These are phyloP conservation scores for Delitschia confertaspora DNA, from an alignment of 495 filamentous ascomycete species.

Conservation along the genomic window DNA sequence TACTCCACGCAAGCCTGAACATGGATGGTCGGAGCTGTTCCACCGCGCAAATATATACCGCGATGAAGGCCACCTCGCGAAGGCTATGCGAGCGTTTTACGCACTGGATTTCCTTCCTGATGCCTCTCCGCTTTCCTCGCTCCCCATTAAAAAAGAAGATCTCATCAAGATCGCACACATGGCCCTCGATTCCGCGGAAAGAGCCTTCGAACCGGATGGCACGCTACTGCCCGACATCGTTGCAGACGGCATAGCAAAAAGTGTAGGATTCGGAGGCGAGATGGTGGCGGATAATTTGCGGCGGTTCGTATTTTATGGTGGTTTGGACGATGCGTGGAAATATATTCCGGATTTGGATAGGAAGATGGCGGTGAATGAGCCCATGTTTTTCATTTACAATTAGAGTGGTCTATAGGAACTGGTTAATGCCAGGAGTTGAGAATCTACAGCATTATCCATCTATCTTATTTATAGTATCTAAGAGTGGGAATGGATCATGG, in stretches of 20 bases:
- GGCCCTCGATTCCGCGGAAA: slow-evolving; percentile 1
- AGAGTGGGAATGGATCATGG: too few relatives aligned
- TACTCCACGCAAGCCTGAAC: background rate
- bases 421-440: too few relatives aligned
- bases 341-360: slow-evolving; percentile 6
- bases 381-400: too few relatives aligned
- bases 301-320: slow-evolving; percentile 1
- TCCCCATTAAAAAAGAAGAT: background rate
- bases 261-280: background rate
- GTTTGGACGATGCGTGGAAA: slow-evolving; percentile 6
- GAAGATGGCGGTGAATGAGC: too few relatives aligned
- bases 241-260: background rate
- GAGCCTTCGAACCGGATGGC: background rate
- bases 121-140: too few relatives aligned
- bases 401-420: too few relatives aligned
- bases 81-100: slow-evolving; percentile 4
- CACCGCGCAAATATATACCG: background rate
- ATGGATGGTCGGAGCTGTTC: background rate
- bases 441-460: too few relatives aligned
- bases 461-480: too few relatives aligned
- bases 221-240: background rate
- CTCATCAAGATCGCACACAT: slow-evolving; percentile 8
- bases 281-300: background rate
- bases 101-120: background rate
- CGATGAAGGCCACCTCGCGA: slow-evolving; percentile 4